Conservation (phyloP, 768 basidiomycete genomes). For the Hemileccinum rubropunctum region DNA sequence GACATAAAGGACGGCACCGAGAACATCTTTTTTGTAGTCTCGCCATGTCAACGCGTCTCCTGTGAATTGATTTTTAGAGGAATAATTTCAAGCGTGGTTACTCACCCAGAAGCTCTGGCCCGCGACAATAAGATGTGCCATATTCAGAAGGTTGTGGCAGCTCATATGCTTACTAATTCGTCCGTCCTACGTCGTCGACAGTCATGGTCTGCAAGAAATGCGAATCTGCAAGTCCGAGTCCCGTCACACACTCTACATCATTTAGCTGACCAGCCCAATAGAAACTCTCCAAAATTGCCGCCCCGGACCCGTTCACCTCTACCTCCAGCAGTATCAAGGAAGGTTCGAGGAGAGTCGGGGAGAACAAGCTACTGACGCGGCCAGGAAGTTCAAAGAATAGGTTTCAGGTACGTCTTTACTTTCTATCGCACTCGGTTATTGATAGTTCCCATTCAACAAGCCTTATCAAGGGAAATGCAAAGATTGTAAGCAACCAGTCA, state of each 20-base stretch:
- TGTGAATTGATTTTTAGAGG: constrained; percentile 19
- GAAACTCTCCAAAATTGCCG: constrained; percentile 91
- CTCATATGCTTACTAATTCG: constrained; percentile 19
- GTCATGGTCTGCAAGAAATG: constrained; percentile 88
- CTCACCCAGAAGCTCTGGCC: constrained; percentile 24
- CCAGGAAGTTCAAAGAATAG: constrained; percentile 74
- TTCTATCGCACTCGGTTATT: constrained; percentile 11
- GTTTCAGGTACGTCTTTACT: constrained; percentile 55
- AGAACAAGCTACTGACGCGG: constrained; percentile 76
- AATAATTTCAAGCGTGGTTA: constrained; percentile 13
- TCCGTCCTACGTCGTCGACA: constrained; percentile 1
- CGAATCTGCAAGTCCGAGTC: constrained; percentile 57
- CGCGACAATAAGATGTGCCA: constrained; percentile 29
- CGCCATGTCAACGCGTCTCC: constrained; percentile 33
- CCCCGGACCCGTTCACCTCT: constrained; percentile 82
- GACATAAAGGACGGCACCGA: constrained; percentile 30
- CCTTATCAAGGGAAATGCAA: constrained; percentile 87
- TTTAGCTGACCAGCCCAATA: constrained; percentile 26
- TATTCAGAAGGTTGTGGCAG: constrained; percentile 17
- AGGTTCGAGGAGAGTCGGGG: constrained; percentile 76
- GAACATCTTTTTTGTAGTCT: constrained; percentile 30
- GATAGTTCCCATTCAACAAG: constrained; percentile 35
- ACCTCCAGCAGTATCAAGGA: constrained; percentile 75
- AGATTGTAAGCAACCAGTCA: constrained; percentile 80
- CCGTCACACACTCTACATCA: constrained; percentile 11